Base-by-base conservation (phyloP, 306 rosid genomes). In the Cucurbita maxima region DNA sequence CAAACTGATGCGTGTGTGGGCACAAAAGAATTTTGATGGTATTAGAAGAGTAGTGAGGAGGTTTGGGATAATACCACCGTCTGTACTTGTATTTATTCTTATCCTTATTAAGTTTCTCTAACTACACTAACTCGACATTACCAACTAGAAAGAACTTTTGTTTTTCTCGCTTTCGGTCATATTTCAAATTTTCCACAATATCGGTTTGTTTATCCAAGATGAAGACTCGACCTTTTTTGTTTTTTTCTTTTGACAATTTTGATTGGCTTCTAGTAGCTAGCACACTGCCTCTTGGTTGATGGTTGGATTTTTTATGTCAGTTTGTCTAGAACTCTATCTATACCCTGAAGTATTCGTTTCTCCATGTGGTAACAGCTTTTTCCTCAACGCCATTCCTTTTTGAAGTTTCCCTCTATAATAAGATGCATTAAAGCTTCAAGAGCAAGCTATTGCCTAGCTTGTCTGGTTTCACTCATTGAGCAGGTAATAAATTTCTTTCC, bases 391-490 rank as follows among this genome's bases (percentile, higher is more conserved):
- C 77, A 80, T 6, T 75, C 96, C 5, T 78, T 82, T 64, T 5
- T 88, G 4, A 90, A 87, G 83, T 73, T 86, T 76, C 83, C 96
- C 67, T 13, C 83, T 13, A 50, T 79, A 77, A 83, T 79, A 77
- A 83, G 87, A 14, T 84, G 62, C 48, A 40, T 81, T 9, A 93
- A 84, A 84, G 83, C 80, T 52, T 74, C 88, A 74, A 90, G 87
- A 84, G 81, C 84, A 14, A 93, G 73, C 74, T 93, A 93, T 86
- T 93, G 96, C 82, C 74, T 90, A 80, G 82, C 88, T 73, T 90
- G 92, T 81, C 86, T 93, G 58, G 43, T 93, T 81, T 87, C 98
- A 74, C 96, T 93, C 48, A 96, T 93, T 71, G 98, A 93, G 81
- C 97, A 93, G 97, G 98, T 93, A 83, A 71, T 37, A 58, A 74